Base-by-base conservation (phyloP, 805 yeast species). In the Lachancea cidri region DNA sequence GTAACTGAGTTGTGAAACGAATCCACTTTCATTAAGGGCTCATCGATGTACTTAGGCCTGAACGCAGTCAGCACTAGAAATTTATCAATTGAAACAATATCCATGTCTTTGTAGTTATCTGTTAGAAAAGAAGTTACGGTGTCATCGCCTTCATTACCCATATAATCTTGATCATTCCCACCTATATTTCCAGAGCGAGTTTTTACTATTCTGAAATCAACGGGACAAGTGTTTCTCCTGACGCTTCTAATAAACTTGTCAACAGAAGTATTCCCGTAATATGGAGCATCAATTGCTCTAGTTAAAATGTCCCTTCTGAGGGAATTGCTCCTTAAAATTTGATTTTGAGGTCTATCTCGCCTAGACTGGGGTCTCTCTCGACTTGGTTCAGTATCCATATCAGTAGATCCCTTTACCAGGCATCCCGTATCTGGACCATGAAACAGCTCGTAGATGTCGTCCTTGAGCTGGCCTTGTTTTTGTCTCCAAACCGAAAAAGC, bases 401-500 rank as follows among this genome's bases (percentile, higher is more conserved):
- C 11, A 7, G 27, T 7, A 7, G 11, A 22, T 7, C 27, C 27
- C 11, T 22, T 22, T 11, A 11, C 7, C 11, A 7, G 27, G 11
- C 27, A 22, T 11, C 11, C 27, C 9, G 7, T 22, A 22, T 22
- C 11, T 7, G 27, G 27, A 11, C 27, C 40, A 36, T 45, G 46
- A 31, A 48, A 48, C 18, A 50, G 31, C 14, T 44, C 41, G 35
- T 42, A 42, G 14, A 50, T 37, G 24, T 43, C 48, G 36, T 50
- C 54, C 22, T 47, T 47, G 15, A 39, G 38, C 9, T 49, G 48
- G n/a, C 49, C 48, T 29, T 45, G 48, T 32, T 41, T 38, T 38
- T 55, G 54, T 33, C 47, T 54, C 62, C 62, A 57, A n/a, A 50
- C 58, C 14, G 43, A 33, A 11, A 36, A 34, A 17, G 17, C 35